phyloP scores from a whole-genome alignment of 345 rosid species.

The Carallia pectinifolia region DNA sequence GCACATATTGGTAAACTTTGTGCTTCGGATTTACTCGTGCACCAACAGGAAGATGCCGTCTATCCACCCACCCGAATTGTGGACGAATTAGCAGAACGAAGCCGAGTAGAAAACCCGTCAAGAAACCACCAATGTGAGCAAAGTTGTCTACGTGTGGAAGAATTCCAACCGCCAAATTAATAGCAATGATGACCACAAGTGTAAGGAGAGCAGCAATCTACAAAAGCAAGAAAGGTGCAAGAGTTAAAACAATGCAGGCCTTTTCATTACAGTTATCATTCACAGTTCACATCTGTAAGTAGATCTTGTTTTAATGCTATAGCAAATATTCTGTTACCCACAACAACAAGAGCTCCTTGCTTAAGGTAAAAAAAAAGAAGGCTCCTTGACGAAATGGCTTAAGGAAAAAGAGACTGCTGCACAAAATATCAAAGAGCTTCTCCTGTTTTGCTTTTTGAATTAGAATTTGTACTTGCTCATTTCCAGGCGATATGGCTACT shows the following conservation, averaged over 20 bases:
- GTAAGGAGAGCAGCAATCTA: constrained; percentile 76
- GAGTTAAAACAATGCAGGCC: too few relatives aligned
- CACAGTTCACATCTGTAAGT: too few relatives aligned
- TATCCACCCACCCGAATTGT: constrained; percentile 75
- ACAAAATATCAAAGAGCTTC: too few relatives aligned
- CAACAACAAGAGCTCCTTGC: too few relatives aligned
- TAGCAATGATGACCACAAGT: constrained; percentile 53
- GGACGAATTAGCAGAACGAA: constrained; percentile 83
- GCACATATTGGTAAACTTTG: constrained; percentile 70
- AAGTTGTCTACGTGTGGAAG: constrained; percentile 95
- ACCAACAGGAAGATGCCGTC: constrained; percentile 43
- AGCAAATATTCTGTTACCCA: too few relatives aligned
- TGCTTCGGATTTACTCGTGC: constrained; percentile 57
- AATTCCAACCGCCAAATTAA: constrained; percentile 81
- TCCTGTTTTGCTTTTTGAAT: too few relatives aligned
- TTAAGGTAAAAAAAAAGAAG: too few relatives aligned
- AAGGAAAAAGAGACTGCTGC: too few relatives aligned
- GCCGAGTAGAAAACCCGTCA: constrained; percentile 75
- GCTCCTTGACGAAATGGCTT: background rate
- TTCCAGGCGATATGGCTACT: background rate
- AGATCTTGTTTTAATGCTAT: too few relatives aligned
- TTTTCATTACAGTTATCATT: too few relatives aligned
- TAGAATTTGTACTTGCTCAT: background rate
- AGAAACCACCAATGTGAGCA: constrained; percentile 89
- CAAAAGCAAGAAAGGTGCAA: constrained; percentile 16